Base-by-base conservation (phyloP, 768 basidiomycete genomes). In the Xerocomus brunneocitrinus region DNA sequence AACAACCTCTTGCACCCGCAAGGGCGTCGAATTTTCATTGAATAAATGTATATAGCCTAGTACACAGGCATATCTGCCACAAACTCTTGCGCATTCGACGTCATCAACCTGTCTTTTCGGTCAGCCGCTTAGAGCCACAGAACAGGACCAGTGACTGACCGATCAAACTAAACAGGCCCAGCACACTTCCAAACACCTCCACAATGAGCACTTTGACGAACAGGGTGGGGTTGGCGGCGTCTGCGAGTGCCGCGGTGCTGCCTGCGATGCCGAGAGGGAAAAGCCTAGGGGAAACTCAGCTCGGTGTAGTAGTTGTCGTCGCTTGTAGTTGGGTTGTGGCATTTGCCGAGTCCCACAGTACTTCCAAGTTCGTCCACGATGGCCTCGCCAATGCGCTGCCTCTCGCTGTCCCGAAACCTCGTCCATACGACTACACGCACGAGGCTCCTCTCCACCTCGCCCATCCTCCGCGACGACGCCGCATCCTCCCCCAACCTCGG, bases 141-240 rank as follows among this genome's bases (percentile, higher is more conserved):
- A 1, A 53, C n/a, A n/a, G 9, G 2, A 12, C 3, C 1, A 79
- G 19, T 19, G 19, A 19, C 89, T 55, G 58, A 93, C 92, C 89
- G 61, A 95, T 97, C 57, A 95, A 74, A 19, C 94, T 95, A 65
- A 95, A 98, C 43, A 98, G 73, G 5, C 95, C 95, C 67, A 97
- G 72, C 52, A 97, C 92, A 63, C 88, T 89, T 49, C 86, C 88
- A 67, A 95, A 92, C 39, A 97, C 94, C 66, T 98, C 97, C 0
- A 99, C 90, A 51, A 99, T 86, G 49, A 99, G 82, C 56, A 98
- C 91, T 72, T 95, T 98, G 71, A 98, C 94, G 60, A 99, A 98
- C 32, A 98, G 71, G 35, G 84, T 81, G 3, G 95, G 95, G 68
- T 98, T 95, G 10, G 95, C 90, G 22, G 95, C 97, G 68, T 98